Percentiles rank a stretch among this genome's conserved stretches.
Evolutionary conservation across 148 eudicot genomes (phyloP).

Genomic region (Chenopodium quinoa): DNA sequence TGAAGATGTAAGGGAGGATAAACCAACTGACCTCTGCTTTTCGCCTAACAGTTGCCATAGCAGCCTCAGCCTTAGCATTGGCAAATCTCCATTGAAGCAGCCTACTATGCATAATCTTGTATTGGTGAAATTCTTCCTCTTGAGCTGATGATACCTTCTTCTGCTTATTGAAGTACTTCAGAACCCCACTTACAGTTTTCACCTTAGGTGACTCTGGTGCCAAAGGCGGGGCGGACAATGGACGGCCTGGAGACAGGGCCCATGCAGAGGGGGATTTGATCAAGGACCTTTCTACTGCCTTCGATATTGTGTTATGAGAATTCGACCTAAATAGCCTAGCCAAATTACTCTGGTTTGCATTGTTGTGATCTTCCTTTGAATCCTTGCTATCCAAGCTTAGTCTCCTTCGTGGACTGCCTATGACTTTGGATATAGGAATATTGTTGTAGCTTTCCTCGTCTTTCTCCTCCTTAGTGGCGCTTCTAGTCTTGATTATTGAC

Average conservation of each 20-base stretch:
- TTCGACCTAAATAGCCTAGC: constrained; percentile 31
- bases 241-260: constrained; percentile 65
- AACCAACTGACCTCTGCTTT: constrained; percentile 52
- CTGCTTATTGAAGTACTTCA: constrained; percentile 61
- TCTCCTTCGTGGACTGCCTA: constrained; percentile 24
- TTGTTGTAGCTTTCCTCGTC: constrained; percentile 24
- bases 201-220: constrained; percentile 43
- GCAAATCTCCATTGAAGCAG: constrained; percentile 80
- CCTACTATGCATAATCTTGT: constrained; percentile 48
- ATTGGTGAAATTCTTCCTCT: constrained; percentile 61
- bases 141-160: constrained; percentile 43
- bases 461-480: constrained; percentile 15
- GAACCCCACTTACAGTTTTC: constrained; percentile 46
- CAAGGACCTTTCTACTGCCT: constrained; percentile 19
- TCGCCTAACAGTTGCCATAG: constrained; percentile 31
- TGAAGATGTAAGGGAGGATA: background rate
- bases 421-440: constrained; percentile 23
- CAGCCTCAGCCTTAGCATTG: constrained; percentile 61
- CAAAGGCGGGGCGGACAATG: constrained; percentile 26
- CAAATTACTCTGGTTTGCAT: constrained; percentile 3
- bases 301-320: constrained; percentile 26
- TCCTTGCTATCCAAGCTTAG: constrained; percentile 21
- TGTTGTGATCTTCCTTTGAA: background rate
- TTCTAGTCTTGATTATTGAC: constrained; percentile 28
- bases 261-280: constrained; percentile 58